A percentile compares a stretch with the other conserved stretches of the same genome.
phyloP scores from a whole-genome alignment of 345 rosid species.

The Angophora floribunda region DNA sequence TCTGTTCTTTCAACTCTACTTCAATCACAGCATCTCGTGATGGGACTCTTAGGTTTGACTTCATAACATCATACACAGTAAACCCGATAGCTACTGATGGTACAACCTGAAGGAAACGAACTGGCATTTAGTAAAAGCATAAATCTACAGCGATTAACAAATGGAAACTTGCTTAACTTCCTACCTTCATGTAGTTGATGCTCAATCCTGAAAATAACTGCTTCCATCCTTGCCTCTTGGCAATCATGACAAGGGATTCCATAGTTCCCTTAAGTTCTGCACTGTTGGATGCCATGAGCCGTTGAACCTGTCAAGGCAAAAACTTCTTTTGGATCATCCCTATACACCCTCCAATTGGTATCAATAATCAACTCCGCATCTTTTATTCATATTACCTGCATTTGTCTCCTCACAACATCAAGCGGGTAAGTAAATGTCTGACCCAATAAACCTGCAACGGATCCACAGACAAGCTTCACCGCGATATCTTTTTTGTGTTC shows the following conservation, averaged over 20 bases:
- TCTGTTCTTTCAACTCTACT: conserved; percentile 38
- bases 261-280: conserved; percentile 59
- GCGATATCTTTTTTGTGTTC: conserved; percentile 62
- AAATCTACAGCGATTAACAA: not conserved
- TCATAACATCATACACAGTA: conserved; percentile 86
- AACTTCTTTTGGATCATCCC: not conserved
- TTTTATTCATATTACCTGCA: conserved; percentile 49
- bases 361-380: not conserved
- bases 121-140: not conserved
- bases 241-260: conserved; percentile 56
- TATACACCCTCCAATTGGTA: not conserved
- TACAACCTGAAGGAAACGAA: conserved; percentile 43
- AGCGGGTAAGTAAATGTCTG: conserved; percentile 97
- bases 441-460: conserved; percentile 81
- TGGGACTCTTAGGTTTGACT: conserved; percentile 70
- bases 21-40: conserved; percentile 51
- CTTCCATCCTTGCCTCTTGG: conserved; percentile 86
- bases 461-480: conserved; percentile 78
- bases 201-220: conserved; percentile 90
- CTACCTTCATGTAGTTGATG: conserved; percentile 86
- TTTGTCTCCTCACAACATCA: conserved; percentile 96
- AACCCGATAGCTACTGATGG: conserved; percentile 95
- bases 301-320: conserved; percentile 46
- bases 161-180: not conserved
- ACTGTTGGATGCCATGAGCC: conserved; percentile 31